phyloP scores from a whole-genome alignment of 2,329 filamentous ascomycete species.

The Tricladium varicosporioides region DNA sequence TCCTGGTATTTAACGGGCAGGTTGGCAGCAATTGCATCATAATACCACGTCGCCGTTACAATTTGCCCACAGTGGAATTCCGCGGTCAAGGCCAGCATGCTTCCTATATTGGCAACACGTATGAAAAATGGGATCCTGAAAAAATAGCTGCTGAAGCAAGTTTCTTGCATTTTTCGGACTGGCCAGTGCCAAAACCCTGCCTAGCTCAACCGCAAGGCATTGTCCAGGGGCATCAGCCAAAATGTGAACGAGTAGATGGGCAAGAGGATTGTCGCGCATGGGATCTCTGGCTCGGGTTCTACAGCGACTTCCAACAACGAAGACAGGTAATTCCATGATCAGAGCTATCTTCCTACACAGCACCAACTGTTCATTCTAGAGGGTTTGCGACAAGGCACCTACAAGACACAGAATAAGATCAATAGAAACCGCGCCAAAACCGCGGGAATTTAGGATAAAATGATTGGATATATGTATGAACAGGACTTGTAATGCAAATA shows the following conservation, averaged over 20 bases:
- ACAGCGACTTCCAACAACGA: constrained; percentile 8
- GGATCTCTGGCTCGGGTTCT: constrained; percentile 14
- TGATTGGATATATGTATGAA: too few relatives aligned
- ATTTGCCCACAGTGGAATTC: constrained; percentile 53
- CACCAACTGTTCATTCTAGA: too few relatives aligned
- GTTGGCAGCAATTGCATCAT: constrained; percentile 28
- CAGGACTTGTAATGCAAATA: too few relatives aligned
- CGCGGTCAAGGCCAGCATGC: constrained; percentile 43
- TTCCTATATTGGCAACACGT: constrained; percentile 47
- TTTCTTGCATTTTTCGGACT: constrained; percentile 57
- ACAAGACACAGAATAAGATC: too few relatives aligned
- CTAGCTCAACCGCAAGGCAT: background rate
- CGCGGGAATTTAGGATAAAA: too few relatives aligned
- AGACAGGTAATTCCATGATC: constrained; percentile 4
- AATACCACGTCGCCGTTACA: constrained; percentile 53
- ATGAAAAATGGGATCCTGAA: constrained; percentile 49
- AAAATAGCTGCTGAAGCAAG: constrained; percentile 48
- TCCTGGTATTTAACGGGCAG: constrained; percentile 30
- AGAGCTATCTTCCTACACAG: too few relatives aligned
- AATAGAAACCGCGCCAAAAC: too few relatives aligned
- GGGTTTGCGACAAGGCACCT: too few relatives aligned
- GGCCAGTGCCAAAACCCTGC: constrained; percentile 59
- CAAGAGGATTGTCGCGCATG: constrained; percentile 1
- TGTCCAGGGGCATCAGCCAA: background rate
- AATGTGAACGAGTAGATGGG: background rate